These are phyloP conservation scores for Cruciata laevipes DNA, from an alignment of 257 asterid genomes.

Conservation along the genomic window DNA sequence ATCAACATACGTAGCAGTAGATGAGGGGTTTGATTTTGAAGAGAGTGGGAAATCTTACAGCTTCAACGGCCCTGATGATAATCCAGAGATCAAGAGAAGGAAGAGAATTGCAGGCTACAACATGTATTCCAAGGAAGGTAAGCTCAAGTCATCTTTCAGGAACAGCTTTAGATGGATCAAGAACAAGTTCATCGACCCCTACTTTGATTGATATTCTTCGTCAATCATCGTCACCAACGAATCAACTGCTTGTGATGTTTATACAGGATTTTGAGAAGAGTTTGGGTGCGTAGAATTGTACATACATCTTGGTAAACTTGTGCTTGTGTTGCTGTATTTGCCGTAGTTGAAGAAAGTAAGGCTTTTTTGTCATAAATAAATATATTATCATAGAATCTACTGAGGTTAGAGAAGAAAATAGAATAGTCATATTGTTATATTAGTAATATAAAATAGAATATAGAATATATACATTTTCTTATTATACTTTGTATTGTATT, in stretches of 20 bases:
- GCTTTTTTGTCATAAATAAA: too few relatives aligned
- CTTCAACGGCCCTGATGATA: slow-evolving; percentile 72
- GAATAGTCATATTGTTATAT: too few relatives aligned
- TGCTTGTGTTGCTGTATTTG: too few relatives aligned
- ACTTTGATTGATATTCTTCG: slow-evolving; percentile 16
- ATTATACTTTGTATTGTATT: too few relatives aligned
- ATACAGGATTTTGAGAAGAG: too few relatives aligned
- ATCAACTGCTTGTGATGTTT: background rate
- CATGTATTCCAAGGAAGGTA: slow-evolving; percentile 72
- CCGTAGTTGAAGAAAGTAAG: too few relatives aligned
- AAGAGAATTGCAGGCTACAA: slow-evolving; percentile 77
- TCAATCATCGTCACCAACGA: background rate
- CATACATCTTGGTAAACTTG: too few relatives aligned
- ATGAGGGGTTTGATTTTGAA: slow-evolving; percentile 64
- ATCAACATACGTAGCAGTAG: slow-evolving; percentile 43
- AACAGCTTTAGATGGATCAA: slow-evolving; percentile 93
- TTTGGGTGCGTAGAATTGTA: too few relatives aligned
- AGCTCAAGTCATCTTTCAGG: slow-evolving; percentile 69
- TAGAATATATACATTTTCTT: too few relatives aligned
- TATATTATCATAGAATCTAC: too few relatives aligned
- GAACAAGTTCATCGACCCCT: slow-evolving; percentile 54
- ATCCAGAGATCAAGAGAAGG: slow-evolving; percentile 73
- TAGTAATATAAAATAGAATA: too few relatives aligned
- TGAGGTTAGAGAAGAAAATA: too few relatives aligned
- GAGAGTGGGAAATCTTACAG: slow-evolving; percentile 66